Base-by-base conservation (phyloP, 768 basidiomycete genomes). In the Collybiopsis luxurians region DNA sequence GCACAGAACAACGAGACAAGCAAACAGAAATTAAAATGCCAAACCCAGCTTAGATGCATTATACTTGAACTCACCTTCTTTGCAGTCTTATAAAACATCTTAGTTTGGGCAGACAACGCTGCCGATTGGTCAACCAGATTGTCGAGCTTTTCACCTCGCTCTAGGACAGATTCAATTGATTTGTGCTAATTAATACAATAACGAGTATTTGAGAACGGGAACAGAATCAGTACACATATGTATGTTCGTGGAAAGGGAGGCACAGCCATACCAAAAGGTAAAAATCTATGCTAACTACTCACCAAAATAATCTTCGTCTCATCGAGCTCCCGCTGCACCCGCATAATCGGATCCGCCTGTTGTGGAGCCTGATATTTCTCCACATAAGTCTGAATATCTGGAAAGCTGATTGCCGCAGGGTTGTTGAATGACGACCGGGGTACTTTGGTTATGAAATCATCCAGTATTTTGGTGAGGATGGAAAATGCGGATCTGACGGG, bases 11-110 rank as follows among this genome's bases (percentile, higher is more conserved):
- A n/a, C n/a, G n/a, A n/a, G n/a, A n/a, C n/a, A n/a, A n/a, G n/a
- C n/a, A n/a, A n/a, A n/a, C n/a, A n/a, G n/a, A n/a, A n/a, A n/a
- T n/a, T n/a, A n/a, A n/a, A n/a, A n/a, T n/a, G n/a, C n/a, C n/a
- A n/a, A n/a, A n/a, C n/a, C n/a, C n/a, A n/a, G n/a, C n/a, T n/a
- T n/a, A n/a, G n/a, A n/a, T n/a, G n/a, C n/a, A n/a, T n/a, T 54
- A 93, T 95, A 88, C 95, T 96, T 88, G 10, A 3, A 67, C 82
- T 49, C 55, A 94, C 95, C 89, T 95, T 96, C 89, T 98, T 98
- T 1, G 96, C 94, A 7, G 95, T 97, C 88, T 98, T 97, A 79
- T 98, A 98, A 70, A 99, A 99, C 89, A 92, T 90, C 85, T 98
- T 98, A 74, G 85, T 92, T 75, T 95, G 92, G 15, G 84, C 76